Base-by-base conservation (phyloP, 2,329 filamentous ascomycete genomes). In the Colletotrichum neosansevieriae region DNA sequence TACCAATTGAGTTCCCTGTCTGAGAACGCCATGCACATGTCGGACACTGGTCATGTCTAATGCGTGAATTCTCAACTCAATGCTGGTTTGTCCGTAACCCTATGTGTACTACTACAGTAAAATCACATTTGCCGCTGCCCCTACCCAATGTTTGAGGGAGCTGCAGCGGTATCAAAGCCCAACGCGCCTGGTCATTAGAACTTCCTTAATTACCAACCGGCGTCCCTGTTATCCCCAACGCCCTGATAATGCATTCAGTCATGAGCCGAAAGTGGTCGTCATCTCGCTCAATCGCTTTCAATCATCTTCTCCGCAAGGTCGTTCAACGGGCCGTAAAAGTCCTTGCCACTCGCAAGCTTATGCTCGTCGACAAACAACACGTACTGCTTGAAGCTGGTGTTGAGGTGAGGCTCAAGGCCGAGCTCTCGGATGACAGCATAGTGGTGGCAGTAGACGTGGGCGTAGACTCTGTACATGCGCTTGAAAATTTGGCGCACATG, bases 301-400 rank as follows among this genome's bases (percentile, higher is more conserved):
- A 98, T 81, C 94, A 99, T 99, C 79, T 94, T 98, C 79, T 99
- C 96, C 58, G 99, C 96, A 73, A 99, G 83, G 80, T 99, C 96
- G 11, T 95, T 95, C 66, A 99, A 80, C 12, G 96, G 96, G 1
- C 96, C 96, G 92, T 95, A 99, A 83, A 95, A 99, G 80, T 99
- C 96, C 81, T 97, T 94, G 58, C 95, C 96, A 76, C 90, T 97
- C 32, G 94, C 94, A 73, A 99, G 83, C 73, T 89, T 90, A 81
- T 98, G 96, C 86, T 99, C 97, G 79, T 99, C 94, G 74, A 99
- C 94, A 81, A 99, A 99, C 67, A 99, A 88, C 71, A 99, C 96
- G 77, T 98, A 99, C 81, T 99, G 96, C 87, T 99, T 99, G 89
- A 99, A 99, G 82, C 94, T 97, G 13, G 96, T 99, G 82, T 99